Base-by-base conservation (phyloP, 306 rosid genomes). In the Rosa chinensis region DNA sequence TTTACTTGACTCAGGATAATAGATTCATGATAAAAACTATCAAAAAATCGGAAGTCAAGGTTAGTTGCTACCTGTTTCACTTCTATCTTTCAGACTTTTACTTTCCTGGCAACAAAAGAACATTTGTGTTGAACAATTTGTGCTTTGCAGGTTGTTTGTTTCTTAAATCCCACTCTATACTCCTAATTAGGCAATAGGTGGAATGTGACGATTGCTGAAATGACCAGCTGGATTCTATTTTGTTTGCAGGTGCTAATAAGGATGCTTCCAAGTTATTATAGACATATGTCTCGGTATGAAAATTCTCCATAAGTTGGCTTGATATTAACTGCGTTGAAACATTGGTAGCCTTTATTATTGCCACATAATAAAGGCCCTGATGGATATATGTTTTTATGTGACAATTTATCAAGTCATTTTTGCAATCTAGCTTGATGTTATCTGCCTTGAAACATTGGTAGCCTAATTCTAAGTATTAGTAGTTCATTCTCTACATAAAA, bases 31-130 rank as follows among this genome's bases (percentile, higher is more conserved):
- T 96, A 17, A 96, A 96, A 82, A 96, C 98, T 0, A 97, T 96
- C 84, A 96, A 90, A 87, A 93, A 93, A 82, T 96, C 97, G 0
- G 98, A 96, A 89, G 98, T 93, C 90, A 96, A 96, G 99, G 99
- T 96, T 82, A 11, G 86, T 74, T 72, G 58, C 76, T 45, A 25
- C 59, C 35, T 23, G 67, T 85, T 85, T 49, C 25, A 79, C 79
- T 80, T 73, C 11, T 44, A 53, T 70, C n/a, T 32, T 80, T 1
- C 23, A 48, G 25, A 52, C 50, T 59, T 58, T 66, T 44, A 50
- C 18, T 37, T 21, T 58, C 20, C 4, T 37, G 35, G 66, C 10
- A 52, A 14, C 53, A 11, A 5, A 20, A 44, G 5, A 3, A 13
- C 78, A 69, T 6, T 78, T 77, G 53, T 1, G 43, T 25, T 1